These are phyloP conservation scores for Golubevia pallescens DNA, from an alignment of 1,284 basidiomycete genomes.

Conservation along the genomic window DNA sequence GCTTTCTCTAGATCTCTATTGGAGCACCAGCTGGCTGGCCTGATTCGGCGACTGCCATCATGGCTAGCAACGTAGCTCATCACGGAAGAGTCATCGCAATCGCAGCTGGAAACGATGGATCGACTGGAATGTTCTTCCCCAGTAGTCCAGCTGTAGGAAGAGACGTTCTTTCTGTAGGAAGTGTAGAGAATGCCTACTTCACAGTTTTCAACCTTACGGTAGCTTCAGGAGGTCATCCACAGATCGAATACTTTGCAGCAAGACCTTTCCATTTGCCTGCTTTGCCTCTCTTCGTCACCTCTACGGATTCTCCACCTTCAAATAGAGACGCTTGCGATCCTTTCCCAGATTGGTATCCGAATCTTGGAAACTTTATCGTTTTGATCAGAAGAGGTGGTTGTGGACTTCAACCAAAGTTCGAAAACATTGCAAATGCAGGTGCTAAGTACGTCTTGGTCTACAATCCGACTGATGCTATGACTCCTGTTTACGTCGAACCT, in stretches of 20 bases:
- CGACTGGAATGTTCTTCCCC: conserved; percentile 14
- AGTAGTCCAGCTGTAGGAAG: conserved; percentile 9
- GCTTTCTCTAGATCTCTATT: conserved; percentile 6
- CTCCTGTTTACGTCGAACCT: conserved; percentile 5
- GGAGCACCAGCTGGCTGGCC: conserved; percentile 14
- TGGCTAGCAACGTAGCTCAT: conserved; percentile 7
- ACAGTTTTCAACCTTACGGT: conserved; percentile 13
- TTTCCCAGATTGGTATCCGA: conserved; percentile 10
- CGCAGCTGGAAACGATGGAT: conserved; percentile 9
- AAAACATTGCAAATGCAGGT: conserved; percentile 30
- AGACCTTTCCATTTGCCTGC: conserved; percentile 6
- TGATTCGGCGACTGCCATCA: conserved; percentile 11
- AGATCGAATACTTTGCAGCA: conserved; percentile 6
- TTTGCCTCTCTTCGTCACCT: conserved; percentile 11
- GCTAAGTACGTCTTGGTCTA: conserved; percentile 38
- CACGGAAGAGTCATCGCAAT: conserved; percentile 9
- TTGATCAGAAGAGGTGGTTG: conserved; percentile 6
- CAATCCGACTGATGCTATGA: conserved; percentile 20
- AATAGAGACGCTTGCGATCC: conserved; percentile 13
- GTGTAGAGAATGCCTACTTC: conserved; percentile 11
- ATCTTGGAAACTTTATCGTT: conserved; percentile 7
- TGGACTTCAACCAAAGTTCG: conserved; percentile 21
- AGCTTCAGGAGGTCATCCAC: not conserved
- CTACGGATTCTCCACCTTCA: conserved; percentile 5
- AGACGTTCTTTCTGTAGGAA: conserved; percentile 11